Evolutionary conservation across 78 protist genomes (phyloP), one percentile per base, ranked within the genome.

Genomic region (Dictyostelium purpureum): DNA sequence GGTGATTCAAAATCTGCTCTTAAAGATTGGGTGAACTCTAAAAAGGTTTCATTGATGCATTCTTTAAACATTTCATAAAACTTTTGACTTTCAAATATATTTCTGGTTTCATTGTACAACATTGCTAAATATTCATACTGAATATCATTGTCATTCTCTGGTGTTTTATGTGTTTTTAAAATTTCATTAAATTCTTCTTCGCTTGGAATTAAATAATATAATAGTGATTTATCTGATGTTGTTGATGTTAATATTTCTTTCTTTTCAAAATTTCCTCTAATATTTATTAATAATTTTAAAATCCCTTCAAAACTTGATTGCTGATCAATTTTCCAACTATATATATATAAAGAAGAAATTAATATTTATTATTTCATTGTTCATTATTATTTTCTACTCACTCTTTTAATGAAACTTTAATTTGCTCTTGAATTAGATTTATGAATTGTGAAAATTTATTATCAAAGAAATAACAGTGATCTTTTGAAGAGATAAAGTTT

Each of bases 301-400:
- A 75, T 31, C 6, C 67, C 47, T 75, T 75, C 81, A 35, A 43
- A 75, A 12, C 59, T 35, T 6, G 66, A 45, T 52, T 75, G 81
- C 33, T 75, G 38, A 21, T 75, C 81, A 24, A 75, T 51, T 75
- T 75, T 75, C 81, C 81, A 75, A 52, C 79, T 71, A 24, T 38
- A 35, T 67, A 21, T 37, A 37, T 26, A 33, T 16, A 33, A 42
- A 11, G 4, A 24, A 63, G n/a, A 12, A 33, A 33, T 63, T 63
- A 9, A 33, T 33, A 63, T 10, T 5, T 57, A 57, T 19, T 19
- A 21, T 57, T 18, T 57, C 6, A 5, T 18, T 49, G 24, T 49
- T 14, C 11, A 57, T 31, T 12, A 74, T 42, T 33, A 74, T 26
- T n/a, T 31, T 31, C 16, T 19, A 33, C 0, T 19, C 52, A 76